Conservation (phyloP, 192 early-diverging fungal species). For the Backusella morwellensis region DNA sequence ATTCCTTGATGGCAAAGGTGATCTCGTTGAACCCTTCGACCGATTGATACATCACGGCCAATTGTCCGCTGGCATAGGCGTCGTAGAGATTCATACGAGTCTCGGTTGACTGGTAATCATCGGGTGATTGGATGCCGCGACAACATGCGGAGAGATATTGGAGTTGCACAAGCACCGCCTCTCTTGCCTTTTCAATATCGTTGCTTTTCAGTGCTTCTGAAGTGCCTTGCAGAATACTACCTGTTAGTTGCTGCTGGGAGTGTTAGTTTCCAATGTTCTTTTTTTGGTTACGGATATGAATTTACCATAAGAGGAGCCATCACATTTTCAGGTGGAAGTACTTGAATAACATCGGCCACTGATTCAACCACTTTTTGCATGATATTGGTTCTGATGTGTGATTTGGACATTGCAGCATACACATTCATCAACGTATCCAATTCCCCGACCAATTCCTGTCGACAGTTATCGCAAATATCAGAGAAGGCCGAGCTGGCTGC, state of each 20-base stretch:
- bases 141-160: conserved; percentile 50
- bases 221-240: conserved; percentile 23
- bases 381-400: conserved; percentile 22
- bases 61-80: conserved; percentile 30
- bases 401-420: conserved; percentile 52
- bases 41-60: conserved; percentile 11
- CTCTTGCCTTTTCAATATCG: conserved; percentile 29
- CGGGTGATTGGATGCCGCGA: conserved; percentile 52
- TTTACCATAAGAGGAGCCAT: conserved; percentile 40
- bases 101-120: conserved; percentile 38
- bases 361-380: conserved; percentile 48
- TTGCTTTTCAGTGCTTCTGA: neutral
- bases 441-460: conserved; percentile 56
- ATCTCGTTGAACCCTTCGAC: conserved; percentile 34
- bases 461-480: conserved; percentile 70
- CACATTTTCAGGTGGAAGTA: conserved; percentile 35
- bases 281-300: neutral
- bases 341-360: conserved; percentile 44
- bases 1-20: conserved; percentile 40
- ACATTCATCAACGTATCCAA: conserved; percentile 58
- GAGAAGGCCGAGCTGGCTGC: conserved; percentile 66
- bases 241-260: conserved; percentile 15
- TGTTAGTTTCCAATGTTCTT: neutral
- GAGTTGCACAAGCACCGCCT: conserved; percentile 40
- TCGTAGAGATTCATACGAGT: conserved; percentile 26